Percentiles rank a stretch among this genome's conserved stretches.
These are phyloP conservation scores for Zygoascus bituminiphila DNA, from an alignment of 805 yeast genomes.

Conservation along the genomic window DNA sequence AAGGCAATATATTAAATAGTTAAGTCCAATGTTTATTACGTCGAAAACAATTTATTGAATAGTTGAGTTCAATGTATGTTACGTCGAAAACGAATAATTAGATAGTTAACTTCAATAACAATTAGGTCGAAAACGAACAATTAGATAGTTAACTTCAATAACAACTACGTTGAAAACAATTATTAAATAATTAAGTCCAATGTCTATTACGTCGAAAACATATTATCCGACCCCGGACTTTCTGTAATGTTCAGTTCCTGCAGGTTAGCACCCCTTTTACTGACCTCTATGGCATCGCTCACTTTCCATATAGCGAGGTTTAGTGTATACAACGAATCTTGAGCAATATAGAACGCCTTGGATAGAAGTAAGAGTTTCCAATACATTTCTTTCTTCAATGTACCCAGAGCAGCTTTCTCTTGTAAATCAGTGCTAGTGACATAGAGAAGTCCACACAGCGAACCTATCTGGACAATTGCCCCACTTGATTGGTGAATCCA, in stretches of 20 bases:
- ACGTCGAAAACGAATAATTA: no score
- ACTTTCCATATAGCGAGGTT: not conserved
- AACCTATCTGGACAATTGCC: not conserved
- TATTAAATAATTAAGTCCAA: no score
- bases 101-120: no score
- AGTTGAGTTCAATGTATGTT: no score
- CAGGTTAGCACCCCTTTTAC: not conserved
- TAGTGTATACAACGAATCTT: not conserved
- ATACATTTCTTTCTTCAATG: not conserved
- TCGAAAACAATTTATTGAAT: no score
- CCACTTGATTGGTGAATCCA: not conserved
- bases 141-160: no score
- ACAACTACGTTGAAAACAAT: no score
- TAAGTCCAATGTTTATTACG: no score
- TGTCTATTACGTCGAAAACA: no score
- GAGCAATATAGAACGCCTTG: not conserved
- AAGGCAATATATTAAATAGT: not conserved
- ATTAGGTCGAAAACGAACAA: no score
- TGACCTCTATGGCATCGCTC: not conserved
- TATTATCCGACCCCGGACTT: no score
- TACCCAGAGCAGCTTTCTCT: not conserved
- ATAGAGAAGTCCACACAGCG: not conserved
- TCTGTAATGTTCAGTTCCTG: no score
- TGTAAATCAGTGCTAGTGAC: not conserved
- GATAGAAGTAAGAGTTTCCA: not conserved